Base-by-base conservation (phyloP, 495 filamentous ascomycete genomes). In the Margaritispora aquatica region DNA sequence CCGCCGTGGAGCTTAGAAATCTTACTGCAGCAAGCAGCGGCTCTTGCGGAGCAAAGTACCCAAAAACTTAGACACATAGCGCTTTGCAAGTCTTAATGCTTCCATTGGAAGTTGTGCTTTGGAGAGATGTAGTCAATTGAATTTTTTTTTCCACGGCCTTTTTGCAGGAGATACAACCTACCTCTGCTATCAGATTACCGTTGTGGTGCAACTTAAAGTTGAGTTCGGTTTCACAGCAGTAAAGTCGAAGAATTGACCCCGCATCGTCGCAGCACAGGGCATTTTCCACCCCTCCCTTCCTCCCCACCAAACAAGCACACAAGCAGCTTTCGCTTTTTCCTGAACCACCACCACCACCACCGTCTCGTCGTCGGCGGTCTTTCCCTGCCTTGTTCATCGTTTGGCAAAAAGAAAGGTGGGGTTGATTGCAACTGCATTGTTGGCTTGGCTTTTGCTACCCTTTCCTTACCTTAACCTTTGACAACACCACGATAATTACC, bases 1-100 rank as follows among this genome's bases (percentile, higher is more conserved):
- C 19, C 15, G 17, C 38, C 38, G 38, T 44, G 38, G 38, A 44
- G 38, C 60, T 62, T 62, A 62, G 60, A 58, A 62, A 62, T 58
- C 60, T 34, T 21, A 19, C 13, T 58, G 54, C 60, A 62, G 41
- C n/a, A n/a, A n/a, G n/a, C n/a, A 13, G 7, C n/a, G n/a, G n/a
- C n/a, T n/a, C n/a, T n/a, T n/a, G n/a, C n/a, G n/a, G n/a, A n/a
- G n/a, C n/a, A n/a, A n/a, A n/a, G n/a, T n/a, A n/a, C n/a, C n/a
- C n/a, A n/a, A n/a, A n/a, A n/a, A n/a, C n/a, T n/a, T n/a, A n/a
- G n/a, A n/a, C n/a, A n/a, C n/a, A n/a, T n/a, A n/a, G n/a, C n/a
- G n/a, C n/a, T n/a, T n/a, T n/a, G n/a, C n/a, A n/a, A n/a, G n/a
- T n/a, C n/a, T n/a, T n/a, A n/a, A n/a, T n/a, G n/a, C n/a, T n/a